Percentiles rank a stretch among this genome's conserved stretches.
These are phyloP conservation scores for Jaapia argillacea DNA, from an alignment of 768 basidiomycete species.

Conservation along the genomic window DNA sequence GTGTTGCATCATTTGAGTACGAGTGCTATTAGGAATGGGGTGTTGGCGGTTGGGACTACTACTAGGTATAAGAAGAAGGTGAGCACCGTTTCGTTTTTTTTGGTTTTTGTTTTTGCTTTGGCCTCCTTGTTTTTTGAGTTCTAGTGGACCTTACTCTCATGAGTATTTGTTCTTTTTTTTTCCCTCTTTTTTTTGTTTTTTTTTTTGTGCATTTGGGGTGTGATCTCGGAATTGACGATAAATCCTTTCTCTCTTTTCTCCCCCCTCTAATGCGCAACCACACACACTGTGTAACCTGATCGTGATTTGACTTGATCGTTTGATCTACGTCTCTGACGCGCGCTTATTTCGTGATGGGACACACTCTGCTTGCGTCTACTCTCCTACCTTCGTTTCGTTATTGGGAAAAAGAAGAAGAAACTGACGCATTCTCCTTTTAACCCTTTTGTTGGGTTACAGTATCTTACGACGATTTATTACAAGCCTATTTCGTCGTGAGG, in stretches of 20 bases:
- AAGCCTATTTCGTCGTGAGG: conserved; percentile 56
- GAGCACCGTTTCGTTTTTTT: conserved; percentile 12
- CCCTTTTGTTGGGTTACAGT: conserved; percentile 34
- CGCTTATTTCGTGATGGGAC: too few relatives aligned
- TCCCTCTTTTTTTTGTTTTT: background rate
- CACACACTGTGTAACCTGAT: too few relatives aligned
- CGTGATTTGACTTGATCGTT: too few relatives aligned
- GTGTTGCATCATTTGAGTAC: conserved; percentile 93
- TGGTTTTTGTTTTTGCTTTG: background rate
- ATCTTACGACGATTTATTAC: conserved; percentile 80
- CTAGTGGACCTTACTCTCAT: too few relatives aligned
- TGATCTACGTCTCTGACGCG: too few relatives aligned
- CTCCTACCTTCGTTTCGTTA: background rate
- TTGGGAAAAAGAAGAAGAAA: background rate
- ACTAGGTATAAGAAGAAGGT: conserved; percentile 91
- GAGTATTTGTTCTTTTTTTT: background rate
- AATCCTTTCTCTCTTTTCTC: too few relatives aligned
- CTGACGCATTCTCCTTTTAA: conserved; percentile 8
- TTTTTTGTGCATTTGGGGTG: background rate
- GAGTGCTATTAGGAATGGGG: conserved; percentile 90
- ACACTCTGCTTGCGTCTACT: too few relatives aligned
- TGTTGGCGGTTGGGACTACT: conserved; percentile 86
- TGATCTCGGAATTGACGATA: too few relatives aligned
- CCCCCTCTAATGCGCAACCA: too few relatives aligned
- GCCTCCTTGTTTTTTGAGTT: background rate